phyloP scores from a whole-genome alignment of 768 basidiomycete genomes.

The Hirschioporus abietinus region DNA sequence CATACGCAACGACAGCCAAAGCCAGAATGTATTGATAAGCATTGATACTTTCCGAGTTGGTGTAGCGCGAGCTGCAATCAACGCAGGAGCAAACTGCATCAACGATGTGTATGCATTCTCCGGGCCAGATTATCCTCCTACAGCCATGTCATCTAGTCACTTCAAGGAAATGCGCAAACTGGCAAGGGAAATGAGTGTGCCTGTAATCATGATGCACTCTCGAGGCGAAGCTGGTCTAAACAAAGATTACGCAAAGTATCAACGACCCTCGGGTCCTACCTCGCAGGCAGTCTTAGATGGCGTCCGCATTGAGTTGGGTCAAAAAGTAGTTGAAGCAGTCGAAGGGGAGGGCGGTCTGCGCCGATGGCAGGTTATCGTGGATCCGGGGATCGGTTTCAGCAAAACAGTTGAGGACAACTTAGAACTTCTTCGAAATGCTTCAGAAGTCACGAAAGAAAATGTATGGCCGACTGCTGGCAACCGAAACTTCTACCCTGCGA shows the following conservation, averaged over 20 bases:
- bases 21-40: slow-evolving; percentile 51
- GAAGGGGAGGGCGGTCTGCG: slow-evolving; percentile 66
- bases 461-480: slow-evolving; percentile 20
- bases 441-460: slow-evolving; percentile 38
- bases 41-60: slow-evolving; percentile 85
- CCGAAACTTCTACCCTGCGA: slow-evolving; percentile 17
- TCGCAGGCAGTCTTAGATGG: slow-evolving; percentile 50
- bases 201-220: slow-evolving; percentile 92
- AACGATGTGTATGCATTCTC: slow-evolving; percentile 88
- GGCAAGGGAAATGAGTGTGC: slow-evolving; percentile 60
- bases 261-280: slow-evolving; percentile 31
- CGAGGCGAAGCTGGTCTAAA: slow-evolving; percentile 75
- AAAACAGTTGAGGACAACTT: slow-evolving; percentile 76
- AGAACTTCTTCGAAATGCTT: slow-evolving; percentile 51
- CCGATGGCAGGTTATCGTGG: slow-evolving; percentile 84
- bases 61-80: slow-evolving; percentile 70
- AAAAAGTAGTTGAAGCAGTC: slow-evolving; percentile 59
- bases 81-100: slow-evolving; percentile 86
- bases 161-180: slow-evolving; percentile 59
- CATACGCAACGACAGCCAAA: slow-evolving; percentile 34
- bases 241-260: slow-evolving; percentile 55
- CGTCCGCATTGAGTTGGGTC: slow-evolving; percentile 67
- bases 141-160: slow-evolving; percentile 29
- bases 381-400: slow-evolving; percentile 94
- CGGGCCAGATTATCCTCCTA: slow-evolving; percentile 47